Evolutionary conservation across 768 basidiomycete genomes (phyloP).

Genomic region (Podaxis sp.): DNA sequence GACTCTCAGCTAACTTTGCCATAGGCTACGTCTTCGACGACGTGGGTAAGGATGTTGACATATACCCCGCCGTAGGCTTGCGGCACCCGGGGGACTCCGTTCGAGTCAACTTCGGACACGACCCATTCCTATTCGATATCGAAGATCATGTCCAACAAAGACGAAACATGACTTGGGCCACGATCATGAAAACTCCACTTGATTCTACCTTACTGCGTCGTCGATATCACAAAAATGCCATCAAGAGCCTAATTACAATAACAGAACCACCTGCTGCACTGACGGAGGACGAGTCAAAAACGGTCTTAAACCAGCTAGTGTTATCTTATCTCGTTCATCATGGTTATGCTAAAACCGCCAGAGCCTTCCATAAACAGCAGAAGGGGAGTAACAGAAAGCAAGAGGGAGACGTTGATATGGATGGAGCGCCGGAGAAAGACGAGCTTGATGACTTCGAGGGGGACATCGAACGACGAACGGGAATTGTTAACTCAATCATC

Average conservation of each 20-base stretch:
- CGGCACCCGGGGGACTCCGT: conserved; percentile 78
- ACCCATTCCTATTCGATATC: conserved; percentile 87
- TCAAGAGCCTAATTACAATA: conserved; percentile 16
- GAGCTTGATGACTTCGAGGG: conserved; percentile 32
- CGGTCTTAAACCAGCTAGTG: conserved; percentile 70
- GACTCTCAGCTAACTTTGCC: conserved; percentile 11
- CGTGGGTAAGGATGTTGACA: conserved; percentile 59
- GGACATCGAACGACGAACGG: conserved; percentile 68
- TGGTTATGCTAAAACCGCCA: conserved; percentile 74
- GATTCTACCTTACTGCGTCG: conserved; percentile 35
- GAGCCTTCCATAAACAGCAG: conserved; percentile 58
- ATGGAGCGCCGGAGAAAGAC: conserved; percentile 20
- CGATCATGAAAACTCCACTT: conserved; percentile 59
- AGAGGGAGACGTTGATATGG: conserved; percentile 52
- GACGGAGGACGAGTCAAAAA: conserved; percentile 50
- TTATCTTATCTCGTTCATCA: conserved; percentile 81
- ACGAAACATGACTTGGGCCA: conserved; percentile 64
- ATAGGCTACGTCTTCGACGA: conserved; percentile 72
- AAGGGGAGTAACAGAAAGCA: conserved; percentile 12
- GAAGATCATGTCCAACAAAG: conserved; percentile 79
- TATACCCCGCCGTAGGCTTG: conserved; percentile 90
- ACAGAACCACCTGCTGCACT: conserved; percentile 10
- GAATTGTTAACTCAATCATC: conserved; percentile 67
- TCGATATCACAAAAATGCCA: conserved; percentile 22
- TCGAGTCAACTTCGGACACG: conserved; percentile 86